Conservation (phyloP, 2,329 filamentous ascomycete species). For the Fusarium annulatum region DNA sequence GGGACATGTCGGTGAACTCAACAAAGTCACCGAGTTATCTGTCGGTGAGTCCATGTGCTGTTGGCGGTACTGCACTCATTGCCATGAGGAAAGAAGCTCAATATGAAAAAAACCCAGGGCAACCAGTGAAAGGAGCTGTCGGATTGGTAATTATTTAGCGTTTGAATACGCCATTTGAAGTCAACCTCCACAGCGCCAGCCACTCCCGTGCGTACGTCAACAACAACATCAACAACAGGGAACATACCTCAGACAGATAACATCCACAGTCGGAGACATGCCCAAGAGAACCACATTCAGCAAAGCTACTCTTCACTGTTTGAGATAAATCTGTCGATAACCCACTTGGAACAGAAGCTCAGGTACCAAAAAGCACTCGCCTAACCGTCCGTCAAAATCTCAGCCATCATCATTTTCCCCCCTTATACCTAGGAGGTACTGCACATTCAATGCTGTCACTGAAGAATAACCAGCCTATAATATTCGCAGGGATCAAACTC, state of each 20-base stretch:
- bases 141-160: constrained; percentile 5
- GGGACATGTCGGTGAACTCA: constrained; percentile 27
- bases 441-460: neutral
- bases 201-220: constrained; percentile 25
- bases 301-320: neutral
- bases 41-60: constrained; percentile 12
- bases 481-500: constrained; percentile 4
- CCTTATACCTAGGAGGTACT: neutral
- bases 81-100: neutral
- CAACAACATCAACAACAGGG: neutral
- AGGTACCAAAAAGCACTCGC: constrained; percentile 11
- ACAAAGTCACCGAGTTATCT: constrained; percentile 13
- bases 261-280: constrained; percentile 8
- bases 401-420: constrained; percentile 9
- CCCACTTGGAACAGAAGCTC: constrained; percentile 18
- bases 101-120: neutral
- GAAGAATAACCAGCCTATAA: neutral
- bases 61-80: neutral
- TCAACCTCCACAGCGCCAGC: constrained; percentile 30
- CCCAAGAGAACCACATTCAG: constrained; percentile 9
- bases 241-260: neutral
- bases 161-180: constrained; percentile 11
- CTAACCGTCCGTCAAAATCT: constrained; percentile 4
- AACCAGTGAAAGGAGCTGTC: neutral
- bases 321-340: constrained; percentile 19